Conservation (phyloP, 805 yeast species). For the Spathaspora sp. region DNA sequence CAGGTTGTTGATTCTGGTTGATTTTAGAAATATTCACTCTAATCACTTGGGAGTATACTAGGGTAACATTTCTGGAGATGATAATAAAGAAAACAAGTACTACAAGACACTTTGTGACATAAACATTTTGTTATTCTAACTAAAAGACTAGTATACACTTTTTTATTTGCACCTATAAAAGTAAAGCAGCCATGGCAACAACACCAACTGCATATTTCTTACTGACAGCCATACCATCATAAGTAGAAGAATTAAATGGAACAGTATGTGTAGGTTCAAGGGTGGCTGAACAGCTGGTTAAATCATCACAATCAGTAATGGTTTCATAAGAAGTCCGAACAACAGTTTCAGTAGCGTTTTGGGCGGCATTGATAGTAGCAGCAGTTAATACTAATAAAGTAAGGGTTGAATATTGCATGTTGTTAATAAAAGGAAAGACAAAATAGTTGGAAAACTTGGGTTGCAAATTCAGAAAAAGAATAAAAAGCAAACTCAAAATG, state of each 20-base stretch:
- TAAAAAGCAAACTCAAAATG: not conserved
- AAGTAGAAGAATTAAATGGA: conserved; percentile 21
- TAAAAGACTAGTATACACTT: not conserved
- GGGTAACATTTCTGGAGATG: too few species aligned
- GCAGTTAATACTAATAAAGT: conserved; percentile 33
- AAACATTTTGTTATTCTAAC: not conserved
- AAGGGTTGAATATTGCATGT: conserved; percentile 42
- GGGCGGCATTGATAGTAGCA: conserved; percentile 22
- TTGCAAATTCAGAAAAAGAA: not conserved
- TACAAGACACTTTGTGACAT: not conserved
- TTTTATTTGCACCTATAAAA: conserved; percentile 49
- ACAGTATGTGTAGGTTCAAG: conserved; percentile 13
- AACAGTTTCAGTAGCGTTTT: conserved; percentile 23
- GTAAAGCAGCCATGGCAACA: conserved; percentile 48
- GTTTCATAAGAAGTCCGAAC: conserved; percentile 31
- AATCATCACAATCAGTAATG: conserved; percentile 51
- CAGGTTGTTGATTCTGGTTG: too few species aligned
- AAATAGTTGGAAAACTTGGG: conserved; percentile 21
- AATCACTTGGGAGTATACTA: too few species aligned
- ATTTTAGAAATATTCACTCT: too few species aligned
- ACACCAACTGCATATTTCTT: conserved; percentile 40
- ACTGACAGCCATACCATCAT: conserved; percentile 38
- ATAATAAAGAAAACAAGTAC: too few species aligned
- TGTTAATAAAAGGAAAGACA: conserved; percentile 27
- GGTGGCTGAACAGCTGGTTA: too few species aligned